Evolutionary conservation across 306 rosid genomes (phyloP), one percentile per base, ranked within the genome.

Genomic region (Lathyrus sativus): DNA sequence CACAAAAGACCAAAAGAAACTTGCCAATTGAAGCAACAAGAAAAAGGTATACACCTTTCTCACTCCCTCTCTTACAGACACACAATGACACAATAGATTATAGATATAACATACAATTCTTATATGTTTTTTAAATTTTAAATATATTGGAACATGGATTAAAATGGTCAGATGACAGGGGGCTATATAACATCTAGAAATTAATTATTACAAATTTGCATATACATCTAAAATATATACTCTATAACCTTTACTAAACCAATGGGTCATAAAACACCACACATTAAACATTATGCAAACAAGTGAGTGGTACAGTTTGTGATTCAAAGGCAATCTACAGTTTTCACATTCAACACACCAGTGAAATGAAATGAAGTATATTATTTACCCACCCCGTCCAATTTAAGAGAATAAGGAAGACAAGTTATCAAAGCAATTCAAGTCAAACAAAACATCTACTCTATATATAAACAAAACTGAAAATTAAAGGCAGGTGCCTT

Each of bases 281-380:
- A 35, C 37, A 14, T 24, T 50, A 56, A 71, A 44, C 49, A 65
- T 65, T 37, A 50, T 5, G 15, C 46, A 70, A 7, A 64, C 29
- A 18, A 33, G 14, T 53, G 50, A 18, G 7, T 3, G 17, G 14
- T 18, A 50, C 28, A 54, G 62, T 45, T 33, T 11, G 46, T 59
- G 66, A 70, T 71, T 19, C 62, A 61, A 67, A 44, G 59, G 39
- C 50, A 72, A 17, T 67, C n/a, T 4, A 28, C 33, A 17, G 65
- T 58, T 54, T 42, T 49, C 65, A 65, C 14, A 73, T 55, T 54
- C 51, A 48, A 64, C 38, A 64, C 38, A 46, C 22, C 79, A 39
- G 35, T 35, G 15, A 49, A 12, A 9, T 14, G 42, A 33, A 54
- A 24, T 53, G 35, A 53, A 5, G 18, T 13, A 48, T 17, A 14